Evolutionary conservation across 345 rosid species (phyloP), one percentile per base, ranked within the genome.

Genomic region (Citrus trifoliata): DNA sequence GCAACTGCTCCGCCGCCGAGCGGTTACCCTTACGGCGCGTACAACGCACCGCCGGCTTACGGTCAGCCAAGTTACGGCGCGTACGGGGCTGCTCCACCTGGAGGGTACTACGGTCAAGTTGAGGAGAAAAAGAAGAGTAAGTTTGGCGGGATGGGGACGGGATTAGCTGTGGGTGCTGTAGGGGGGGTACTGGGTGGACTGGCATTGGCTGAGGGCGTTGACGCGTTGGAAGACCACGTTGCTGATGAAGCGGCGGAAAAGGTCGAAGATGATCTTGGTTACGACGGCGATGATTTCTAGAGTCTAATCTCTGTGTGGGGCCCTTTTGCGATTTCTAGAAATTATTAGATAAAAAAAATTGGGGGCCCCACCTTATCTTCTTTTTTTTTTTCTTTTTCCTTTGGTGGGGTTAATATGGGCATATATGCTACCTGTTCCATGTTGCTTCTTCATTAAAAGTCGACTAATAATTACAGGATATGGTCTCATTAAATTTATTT

Each of bases 111-210:
- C 16, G 83, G 66, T 62, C 74, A 79, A 27, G 81, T 7, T 42
- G 88, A 78, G 86, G 82, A 87, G 71, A 79, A 87, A 82, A 89
- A 88, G 85, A 89, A 83, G 76, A 85, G 90, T 61, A 93, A 89
- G 80, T 90, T 88, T 32, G 97, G 96, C 2, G 97, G 93, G 80
- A 89, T 88, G 93, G 97, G 94, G 74, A 85, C 91, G 10, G 99
- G 97, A 51, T 77, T 95, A 79, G 97, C 97, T 32, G 88, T 95
- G 78, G 98, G 99, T 8, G 94, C 94, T 53, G 91, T 87, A 25
- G 99, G 92, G 0, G 97, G 97, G 32, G 89, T 18, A 2, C 59
- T 95, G 32, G 99, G 96, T 73, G 97, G 98, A 33, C 56, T 95
- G 0, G 98, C 96, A 1, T 59, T 93, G 77, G 85, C 87, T 14